Evolutionary conservation across 345 rosid genomes (phyloP).

Genomic region (Aquilaria yunnanensis): DNA sequence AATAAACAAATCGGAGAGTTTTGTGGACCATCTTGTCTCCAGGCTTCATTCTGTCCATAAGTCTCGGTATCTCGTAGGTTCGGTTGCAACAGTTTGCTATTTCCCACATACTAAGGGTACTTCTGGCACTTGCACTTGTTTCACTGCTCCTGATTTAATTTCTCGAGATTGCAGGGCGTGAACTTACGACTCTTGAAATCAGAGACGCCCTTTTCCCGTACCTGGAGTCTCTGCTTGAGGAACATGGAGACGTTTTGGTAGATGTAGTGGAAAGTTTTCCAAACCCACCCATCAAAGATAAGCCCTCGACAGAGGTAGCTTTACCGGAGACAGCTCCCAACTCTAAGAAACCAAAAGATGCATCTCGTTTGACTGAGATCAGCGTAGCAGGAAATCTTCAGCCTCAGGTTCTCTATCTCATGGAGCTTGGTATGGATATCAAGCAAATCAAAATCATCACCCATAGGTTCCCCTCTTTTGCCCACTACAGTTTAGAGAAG

Average conservation of each 20-base stretch:
- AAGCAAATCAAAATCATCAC: conserved; percentile 80
- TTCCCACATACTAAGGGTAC: background rate
- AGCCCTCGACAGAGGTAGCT: conserved; percentile 22
- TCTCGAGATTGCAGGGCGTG: conserved; percentile 53
- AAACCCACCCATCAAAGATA: conserved; percentile 40
- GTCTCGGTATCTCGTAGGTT: conserved; percentile 94
- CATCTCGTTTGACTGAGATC: conserved; percentile 58
- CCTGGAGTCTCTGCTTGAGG: conserved; percentile 60
- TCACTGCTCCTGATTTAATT: conserved; percentile 4
- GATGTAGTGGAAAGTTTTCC: conserved; percentile 74
- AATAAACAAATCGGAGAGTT: conserved; percentile 63
- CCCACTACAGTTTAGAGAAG: conserved; percentile 75
- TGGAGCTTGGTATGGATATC: conserved; percentile 72
- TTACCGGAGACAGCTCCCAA: conserved; percentile 29
- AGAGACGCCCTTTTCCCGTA: conserved; percentile 81
- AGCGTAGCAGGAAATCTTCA: conserved; percentile 55
- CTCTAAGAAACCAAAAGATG: conserved; percentile 49
- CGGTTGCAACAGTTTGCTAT: conserved; percentile 26
- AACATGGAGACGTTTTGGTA: conserved; percentile 50
- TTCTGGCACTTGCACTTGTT: background rate
- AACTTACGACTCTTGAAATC: conserved; percentile 86
- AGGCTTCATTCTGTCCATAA: conserved; percentile 77
- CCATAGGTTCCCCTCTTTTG: conserved; percentile 66
- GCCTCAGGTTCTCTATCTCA: conserved; percentile 66
- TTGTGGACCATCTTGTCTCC: conserved; percentile 74